phyloP scores from a whole-genome alignment of 2,329 filamentous ascomycete species.

The Hypomyces rosellus region DNA sequence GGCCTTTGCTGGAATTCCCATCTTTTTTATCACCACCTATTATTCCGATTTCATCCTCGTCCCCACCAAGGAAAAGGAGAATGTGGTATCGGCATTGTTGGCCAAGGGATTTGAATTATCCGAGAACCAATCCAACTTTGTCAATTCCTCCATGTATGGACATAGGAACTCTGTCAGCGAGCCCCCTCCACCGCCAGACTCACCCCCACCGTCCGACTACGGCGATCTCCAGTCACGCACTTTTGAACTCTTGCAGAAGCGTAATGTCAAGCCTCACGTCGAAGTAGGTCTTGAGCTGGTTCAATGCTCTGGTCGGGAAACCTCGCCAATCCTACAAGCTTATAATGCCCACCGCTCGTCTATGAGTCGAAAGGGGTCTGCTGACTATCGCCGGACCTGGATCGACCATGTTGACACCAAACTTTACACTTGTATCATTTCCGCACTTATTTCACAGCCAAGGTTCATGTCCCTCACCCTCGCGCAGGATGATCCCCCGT shows the following conservation, averaged over 20 bases:
- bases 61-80: conserved; percentile 64
- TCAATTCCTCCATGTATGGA: conserved; percentile 41
- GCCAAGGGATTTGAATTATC: conserved; percentile 80
- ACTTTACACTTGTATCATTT: conserved; percentile 57
- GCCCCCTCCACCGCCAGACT: conserved; percentile 49
- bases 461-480: conserved; percentile 69
- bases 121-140: conserved; percentile 61
- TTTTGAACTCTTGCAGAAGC: conserved; percentile 73
- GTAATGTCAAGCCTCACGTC: conserved; percentile 67
- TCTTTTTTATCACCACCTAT: conserved; percentile 98
- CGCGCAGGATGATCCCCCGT: conserved; percentile 67
- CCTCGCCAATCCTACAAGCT: conserved; percentile 32
- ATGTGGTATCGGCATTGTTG: conserved; percentile 71
- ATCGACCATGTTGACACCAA: conserved; percentile 56
- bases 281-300: conserved; percentile 65
- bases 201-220: conserved; percentile 71
- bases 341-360: conserved; percentile 33
- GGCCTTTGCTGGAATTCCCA: conserved; percentile 85
- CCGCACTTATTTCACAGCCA: conserved; percentile 55
- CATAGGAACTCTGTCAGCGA: conserved; percentile 23
- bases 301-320: conserved; percentile 67
- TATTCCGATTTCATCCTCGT: conserved; percentile 97
- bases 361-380: conserved; percentile 31
- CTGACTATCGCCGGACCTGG: conserved; percentile 38
- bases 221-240: conserved; percentile 77